These are phyloP conservation scores for Phytopythium delawarense DNA, from an alignment of 352 stramenopile species.

Conservation along the genomic window DNA sequence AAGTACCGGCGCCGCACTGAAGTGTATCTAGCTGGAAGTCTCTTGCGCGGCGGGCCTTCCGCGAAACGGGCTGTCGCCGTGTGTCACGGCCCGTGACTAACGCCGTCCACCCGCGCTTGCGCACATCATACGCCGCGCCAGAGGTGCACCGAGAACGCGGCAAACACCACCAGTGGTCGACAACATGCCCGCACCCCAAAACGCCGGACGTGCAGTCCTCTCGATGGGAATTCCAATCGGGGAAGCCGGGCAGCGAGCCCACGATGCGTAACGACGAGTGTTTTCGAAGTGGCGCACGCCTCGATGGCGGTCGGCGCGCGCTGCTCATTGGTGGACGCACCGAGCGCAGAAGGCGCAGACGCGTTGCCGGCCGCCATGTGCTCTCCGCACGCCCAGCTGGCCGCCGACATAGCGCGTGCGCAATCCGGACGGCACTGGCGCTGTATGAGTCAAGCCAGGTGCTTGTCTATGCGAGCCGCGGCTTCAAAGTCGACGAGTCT, in stretches of 20 bases:
- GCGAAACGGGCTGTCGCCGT: background rate
- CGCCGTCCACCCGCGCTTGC: background rate
- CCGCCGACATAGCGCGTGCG: background rate
- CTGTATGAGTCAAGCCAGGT: background rate
- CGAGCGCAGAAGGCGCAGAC: background rate
- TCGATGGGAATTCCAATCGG: background rate
- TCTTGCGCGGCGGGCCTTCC: background rate
- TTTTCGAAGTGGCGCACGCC: background rate
- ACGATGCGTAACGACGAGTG: background rate
- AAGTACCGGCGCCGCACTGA: background rate
- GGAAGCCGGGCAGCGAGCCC: background rate
- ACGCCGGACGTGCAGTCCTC: background rate
- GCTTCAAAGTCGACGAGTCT: background rate
- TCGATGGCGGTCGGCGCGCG: background rate
- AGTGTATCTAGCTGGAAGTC: background rate
- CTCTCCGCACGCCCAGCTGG: background rate
- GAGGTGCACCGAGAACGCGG: background rate
- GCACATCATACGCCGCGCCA: background rate
- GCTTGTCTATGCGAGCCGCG: background rate
- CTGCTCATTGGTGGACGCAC: background rate
- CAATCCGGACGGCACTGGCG: too few species aligned
- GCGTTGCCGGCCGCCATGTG: constrained; percentile 1
- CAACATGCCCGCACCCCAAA: background rate
- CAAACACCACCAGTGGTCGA: background rate
- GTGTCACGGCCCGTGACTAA: background rate